Conservation (phyloP, 2,329 filamentous ascomycete species). For the Nannizziopsis arthrosporioides region DNA sequence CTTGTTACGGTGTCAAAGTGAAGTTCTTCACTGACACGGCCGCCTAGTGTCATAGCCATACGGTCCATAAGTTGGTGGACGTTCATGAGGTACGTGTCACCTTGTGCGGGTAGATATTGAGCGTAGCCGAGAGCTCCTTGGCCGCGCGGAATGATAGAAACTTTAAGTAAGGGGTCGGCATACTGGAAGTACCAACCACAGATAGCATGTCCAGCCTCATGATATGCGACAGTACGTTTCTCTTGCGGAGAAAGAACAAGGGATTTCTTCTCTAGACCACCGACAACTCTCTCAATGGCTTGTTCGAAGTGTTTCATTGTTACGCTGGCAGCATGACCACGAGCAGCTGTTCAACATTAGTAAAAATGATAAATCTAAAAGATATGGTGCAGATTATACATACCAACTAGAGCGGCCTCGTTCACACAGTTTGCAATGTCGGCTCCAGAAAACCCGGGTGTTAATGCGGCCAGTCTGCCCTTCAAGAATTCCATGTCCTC, state of each 20-base stretch:
- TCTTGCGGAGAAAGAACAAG: constrained; percentile 85
- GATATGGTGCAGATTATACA: constrained; percentile 27
- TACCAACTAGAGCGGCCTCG: constrained; percentile 91
- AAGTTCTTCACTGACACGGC: constrained; percentile 86
- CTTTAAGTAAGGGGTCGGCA: constrained; percentile 94
- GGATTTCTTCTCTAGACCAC: constrained; percentile 93
- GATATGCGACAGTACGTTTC: constrained; percentile 93
- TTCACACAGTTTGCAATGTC: constrained; percentile 99
- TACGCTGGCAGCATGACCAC: constrained; percentile 67
- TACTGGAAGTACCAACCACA: constrained; percentile 96
- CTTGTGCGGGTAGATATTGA: constrained; percentile 78
- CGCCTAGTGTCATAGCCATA: constrained; percentile 98
- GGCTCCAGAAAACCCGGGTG: constrained; percentile 90
- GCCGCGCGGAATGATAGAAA: constrained; percentile 94
- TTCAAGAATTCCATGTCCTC: constrained; percentile 81
- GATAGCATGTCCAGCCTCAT: constrained; percentile 95
- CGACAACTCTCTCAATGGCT: constrained; percentile 93
- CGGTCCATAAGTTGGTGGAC: constrained; percentile 94
- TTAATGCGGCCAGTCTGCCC: constrained; percentile 80
- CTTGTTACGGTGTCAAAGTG: constrained; percentile 96
- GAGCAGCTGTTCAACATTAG: constrained; percentile 53
- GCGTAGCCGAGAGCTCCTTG: constrained; percentile 90
- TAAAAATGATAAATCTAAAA: not conserved
- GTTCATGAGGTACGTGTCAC: constrained; percentile 89
- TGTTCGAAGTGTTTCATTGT: constrained; percentile 89